Evolutionary conservation across 148 eudicot genomes (phyloP).

Genomic region (Cornus suecica): DNA sequence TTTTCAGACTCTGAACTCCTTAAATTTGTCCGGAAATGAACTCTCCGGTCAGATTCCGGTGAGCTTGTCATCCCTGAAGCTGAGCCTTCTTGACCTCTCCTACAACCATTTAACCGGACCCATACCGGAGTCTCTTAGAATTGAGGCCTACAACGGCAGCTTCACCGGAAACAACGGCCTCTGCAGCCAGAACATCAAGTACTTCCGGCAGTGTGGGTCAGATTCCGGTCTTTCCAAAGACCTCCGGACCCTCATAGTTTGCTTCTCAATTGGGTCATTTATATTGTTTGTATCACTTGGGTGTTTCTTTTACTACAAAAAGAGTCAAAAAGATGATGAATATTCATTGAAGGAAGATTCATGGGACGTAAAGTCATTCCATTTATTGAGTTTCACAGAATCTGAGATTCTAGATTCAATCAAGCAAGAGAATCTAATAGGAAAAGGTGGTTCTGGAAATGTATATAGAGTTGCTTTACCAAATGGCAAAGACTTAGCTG

Average conservation of each 20-base stretch:
- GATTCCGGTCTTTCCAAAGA: slow-evolving; percentile 22
- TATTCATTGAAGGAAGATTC: slow-evolving; percentile 66
- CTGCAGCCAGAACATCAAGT: slow-evolving; percentile 54
- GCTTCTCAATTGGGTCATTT: slow-evolving; percentile 35
- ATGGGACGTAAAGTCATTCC: slow-evolving; percentile 90
- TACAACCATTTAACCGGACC: slow-evolving; percentile 59
- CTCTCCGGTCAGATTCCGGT: slow-evolving; percentile 70
- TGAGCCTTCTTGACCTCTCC: slow-evolving; percentile 79
- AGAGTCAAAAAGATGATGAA: slow-evolving; percentile 20
- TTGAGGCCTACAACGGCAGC: slow-evolving; percentile 56
- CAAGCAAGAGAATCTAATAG: slow-evolving; percentile 72
- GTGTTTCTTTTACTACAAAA: slow-evolving; percentile 39
- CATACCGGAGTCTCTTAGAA: slow-evolving; percentile 53
- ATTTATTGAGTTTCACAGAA: slow-evolving; percentile 67
- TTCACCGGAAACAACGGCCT: slow-evolving; percentile 71
- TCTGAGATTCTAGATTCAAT: slow-evolving; percentile 74
- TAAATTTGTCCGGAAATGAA: slow-evolving; percentile 64
- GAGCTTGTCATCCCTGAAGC: slow-evolving; percentile 48
- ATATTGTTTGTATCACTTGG: slow-evolving; percentile 31
- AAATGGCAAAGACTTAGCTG: slow-evolving; percentile 70
- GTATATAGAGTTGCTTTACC: slow-evolving; percentile 61
- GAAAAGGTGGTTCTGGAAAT: slow-evolving; percentile 92
- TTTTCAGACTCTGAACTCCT: slow-evolving; percentile 52
- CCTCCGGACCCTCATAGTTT: slow-evolving; percentile 34
- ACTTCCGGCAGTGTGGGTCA: slow-evolving; percentile 46